Evolutionary conservation across 441 rosid genomes (phyloP).

Genomic region (Flueggea neowawraea): DNA sequence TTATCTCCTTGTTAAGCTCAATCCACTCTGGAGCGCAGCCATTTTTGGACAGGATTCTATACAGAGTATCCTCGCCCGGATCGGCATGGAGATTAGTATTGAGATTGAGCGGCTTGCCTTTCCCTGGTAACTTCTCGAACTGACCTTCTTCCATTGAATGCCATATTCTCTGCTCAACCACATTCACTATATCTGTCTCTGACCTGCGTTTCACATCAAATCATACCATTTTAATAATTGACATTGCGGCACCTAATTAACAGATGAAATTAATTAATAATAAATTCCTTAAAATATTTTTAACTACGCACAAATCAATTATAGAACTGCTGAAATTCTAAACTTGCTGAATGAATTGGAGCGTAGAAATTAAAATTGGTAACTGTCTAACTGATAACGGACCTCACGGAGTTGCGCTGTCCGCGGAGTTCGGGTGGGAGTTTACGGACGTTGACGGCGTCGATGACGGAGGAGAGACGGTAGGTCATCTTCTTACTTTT

Average conservation of each 20-base stretch:
- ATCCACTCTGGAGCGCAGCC: constrained; percentile 94
- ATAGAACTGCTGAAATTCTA: not conserved
- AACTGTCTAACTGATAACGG: constrained; percentile 1
- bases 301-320: too few relatives aligned
- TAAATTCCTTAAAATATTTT: too few relatives aligned
- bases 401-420: constrained; percentile 66
- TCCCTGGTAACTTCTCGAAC: constrained; percentile 87
- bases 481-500: constrained; percentile 43
- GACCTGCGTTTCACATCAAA: constrained; percentile 37
- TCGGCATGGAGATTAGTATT: constrained; percentile 66
- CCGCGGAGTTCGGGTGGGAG: constrained; percentile 95
- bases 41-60: constrained; percentile 71
- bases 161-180: constrained; percentile 94
- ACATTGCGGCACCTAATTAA: not conserved
- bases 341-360: not conserved
- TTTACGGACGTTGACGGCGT: constrained; percentile 71
- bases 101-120: constrained; percentile 83
- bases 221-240: not conserved
- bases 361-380: not conserved
- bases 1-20: constrained; percentile 82
- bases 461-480: constrained; percentile 61
- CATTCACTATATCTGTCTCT: constrained; percentile 76
- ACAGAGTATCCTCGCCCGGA: constrained; percentile 84
- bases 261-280: not conserved
- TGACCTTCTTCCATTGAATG: constrained; percentile 96